Base-by-base conservation (phyloP, 176 grass and related monocot genomes). In the Bolboschoenus planiculmis region DNA sequence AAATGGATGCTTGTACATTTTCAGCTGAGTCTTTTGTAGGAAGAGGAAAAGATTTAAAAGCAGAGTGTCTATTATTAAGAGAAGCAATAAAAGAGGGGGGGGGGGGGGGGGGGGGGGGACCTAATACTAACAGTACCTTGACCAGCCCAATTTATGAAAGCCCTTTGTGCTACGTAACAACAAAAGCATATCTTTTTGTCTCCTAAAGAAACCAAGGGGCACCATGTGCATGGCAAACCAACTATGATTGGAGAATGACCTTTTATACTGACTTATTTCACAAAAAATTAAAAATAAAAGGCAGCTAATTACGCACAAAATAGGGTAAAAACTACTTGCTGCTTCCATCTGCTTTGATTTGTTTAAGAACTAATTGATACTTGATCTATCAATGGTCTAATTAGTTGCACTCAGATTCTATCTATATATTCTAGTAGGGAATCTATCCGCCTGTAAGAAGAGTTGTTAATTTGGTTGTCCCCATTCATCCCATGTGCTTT, bases 121-220 rank as follows among this genome's bases (percentile, higher is more conserved):
- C 78, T 59, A 39, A 61, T 21, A 56, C 3, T 56, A 78, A 29
- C 18, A 30, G 42, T 46, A 42, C 36, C 20, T 47, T 82, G 35
- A 30, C 23, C 35, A 82, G 24, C 20, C n/a, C 36, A 65, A 82
- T 48, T 42, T 30, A 63, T 63, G 39, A 43, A 65, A 82, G 24
- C 36, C 56, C 79, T 31, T 34, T 81, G 8, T 39, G 78, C n/a
- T 29, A 81, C 54, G 78, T 61, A 81, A 81, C 78, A 81, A 81
- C 10, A 81, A 81, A 61, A 61, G 35, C 37, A 58, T 35, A 55
- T 9, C 35, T 82, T 65, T 36, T 62, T 63, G 30, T 53, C 43
- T 77, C 44, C 24, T 26, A 20, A 53, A 77, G 44, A 2, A 77
- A 46, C 18, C 29, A 77, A 33, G 30, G 6, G 46, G 15, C 44